Base-by-base conservation (phyloP, 2,329 filamentous ascomycete genomes). In the Botrytis tulipae region DNA sequence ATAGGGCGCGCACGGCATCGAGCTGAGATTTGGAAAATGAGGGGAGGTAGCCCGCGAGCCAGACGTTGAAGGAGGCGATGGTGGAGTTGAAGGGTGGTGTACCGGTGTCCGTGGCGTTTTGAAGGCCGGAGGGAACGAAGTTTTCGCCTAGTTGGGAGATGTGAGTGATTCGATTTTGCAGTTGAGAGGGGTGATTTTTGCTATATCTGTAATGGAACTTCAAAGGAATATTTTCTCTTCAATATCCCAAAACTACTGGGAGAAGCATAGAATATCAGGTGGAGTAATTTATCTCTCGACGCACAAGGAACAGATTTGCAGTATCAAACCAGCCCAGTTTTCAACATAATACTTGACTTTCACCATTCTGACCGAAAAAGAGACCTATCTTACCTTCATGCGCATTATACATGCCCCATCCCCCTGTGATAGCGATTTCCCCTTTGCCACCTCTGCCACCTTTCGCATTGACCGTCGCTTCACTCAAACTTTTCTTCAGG, bases 341-440 rank as follows among this genome's bases (percentile, higher is more conserved):
- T 37, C 37, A 67, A 70, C 7, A 46, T 7, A 2, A 25, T 14
- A 37, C 42, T 32, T 5, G 29, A 61, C 7, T 42, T 51, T 9
- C 18, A 57, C 6, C 16, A 29, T 42, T 69, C 9, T 6, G 22
- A 12, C 18, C 8, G 3, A 25, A 32, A n/a, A 32, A 16, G 29
- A 7, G 10, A 32, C 9, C 0, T 5, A 69, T 42, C 37, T 32
- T 25, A 57, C 78, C 78, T 78, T 91, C 89, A 77, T 90, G 86
- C 0, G 86, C 84, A 78, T 91, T 91, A 79, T 90, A 90, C 83
- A 86, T 87, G n/a, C 84, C 83, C 75, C 86, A 87, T 0, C 85
- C 84, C 14, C 81, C 79, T 2, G 86, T 83, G 3, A 84, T 84
- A 70, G 87, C 85, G 14, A 88, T 80, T 6, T 76, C 69, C 0